A percentile compares a stretch with the other conserved stretches of the same genome.
Evolutionary conservation across 768 basidiomycete species (phyloP).

Genomic region (Tylopilus balloui): DNA sequence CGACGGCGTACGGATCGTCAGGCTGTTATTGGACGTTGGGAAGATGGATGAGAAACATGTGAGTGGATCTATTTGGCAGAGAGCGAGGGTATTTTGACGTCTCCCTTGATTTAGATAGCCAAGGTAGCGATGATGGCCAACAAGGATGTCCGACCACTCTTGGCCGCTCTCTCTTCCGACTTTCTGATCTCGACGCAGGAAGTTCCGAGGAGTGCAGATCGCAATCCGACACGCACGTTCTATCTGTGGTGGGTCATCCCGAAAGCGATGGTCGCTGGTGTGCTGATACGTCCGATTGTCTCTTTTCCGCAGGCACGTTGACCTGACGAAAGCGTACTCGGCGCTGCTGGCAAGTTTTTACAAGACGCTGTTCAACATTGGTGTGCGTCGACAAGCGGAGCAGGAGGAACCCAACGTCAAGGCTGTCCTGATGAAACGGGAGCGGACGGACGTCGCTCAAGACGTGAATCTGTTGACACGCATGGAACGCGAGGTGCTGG

Average conservation of each 20-base stretch:
- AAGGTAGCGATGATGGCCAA: constrained; percentile 91
- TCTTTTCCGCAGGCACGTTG: constrained; percentile 67
- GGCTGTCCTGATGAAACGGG: constrained; percentile 74
- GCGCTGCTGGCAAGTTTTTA: constrained; percentile 74
- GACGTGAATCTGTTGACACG: constrained; percentile 65
- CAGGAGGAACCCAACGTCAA: constrained; percentile 58
- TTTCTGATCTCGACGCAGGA: constrained; percentile 89
- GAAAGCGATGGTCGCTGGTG: neutral
- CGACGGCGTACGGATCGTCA: constrained; percentile 77
- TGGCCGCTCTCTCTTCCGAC: constrained; percentile 75
- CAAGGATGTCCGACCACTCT: constrained; percentile 77
- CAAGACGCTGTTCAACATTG: constrained; percentile 88
- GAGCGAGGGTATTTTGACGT: neutral
- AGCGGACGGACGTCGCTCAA: constrained; percentile 79
- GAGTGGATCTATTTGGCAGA: constrained; percentile 15
- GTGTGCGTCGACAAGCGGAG: constrained; percentile 68
- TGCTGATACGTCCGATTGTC: neutral
- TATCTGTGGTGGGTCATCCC: constrained; percentile 72
- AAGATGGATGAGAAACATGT: constrained; percentile 97
- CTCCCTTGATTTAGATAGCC: constrained; percentile 60
- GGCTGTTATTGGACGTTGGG: constrained; percentile 72
- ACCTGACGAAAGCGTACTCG: constrained; percentile 77
- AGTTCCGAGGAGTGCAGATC: constrained; percentile 85
- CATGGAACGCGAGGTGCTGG: constrained; percentile 71
- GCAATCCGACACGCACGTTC: constrained; percentile 83